phyloP scores from a whole-genome alignment of 225 moss, liverwort and hornwort species.

The Asterella californica region DNA sequence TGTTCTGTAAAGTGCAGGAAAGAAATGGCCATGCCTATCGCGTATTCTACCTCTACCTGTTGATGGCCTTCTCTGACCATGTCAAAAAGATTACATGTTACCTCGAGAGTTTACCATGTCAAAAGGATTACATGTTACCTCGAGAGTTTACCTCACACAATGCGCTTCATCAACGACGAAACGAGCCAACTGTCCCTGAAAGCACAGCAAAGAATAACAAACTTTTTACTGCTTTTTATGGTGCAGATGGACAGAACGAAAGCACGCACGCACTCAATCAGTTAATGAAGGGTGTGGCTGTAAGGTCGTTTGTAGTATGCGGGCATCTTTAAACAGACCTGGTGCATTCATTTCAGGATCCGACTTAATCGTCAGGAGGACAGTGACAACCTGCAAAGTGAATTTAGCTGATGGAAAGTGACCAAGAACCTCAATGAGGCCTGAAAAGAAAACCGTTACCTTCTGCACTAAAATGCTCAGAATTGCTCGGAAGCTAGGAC shows the following conservation, averaged over 20 bases:
- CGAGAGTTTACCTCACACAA: conserved; percentile 52
- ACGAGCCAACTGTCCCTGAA: conserved; percentile 43
- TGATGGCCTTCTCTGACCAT: neutral
- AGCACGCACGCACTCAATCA: neutral
- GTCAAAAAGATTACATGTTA: neutral
- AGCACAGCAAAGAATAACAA: neutral
- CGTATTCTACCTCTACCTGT: too few species aligned
- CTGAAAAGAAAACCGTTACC: conserved; percentile 6
- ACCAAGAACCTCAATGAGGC: neutral
- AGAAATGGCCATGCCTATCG: neutral
- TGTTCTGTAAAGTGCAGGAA: too few species aligned
- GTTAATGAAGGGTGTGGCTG: too few species aligned
- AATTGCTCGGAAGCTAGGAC: conserved; percentile 32
- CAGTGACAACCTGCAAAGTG: neutral
- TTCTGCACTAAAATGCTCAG: conserved; percentile 32
- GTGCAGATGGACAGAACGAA: neutral
- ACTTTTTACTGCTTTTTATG: neutral
- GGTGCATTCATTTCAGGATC: neutral
- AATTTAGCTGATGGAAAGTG: neutral
- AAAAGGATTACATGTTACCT: conserved; percentile 25
- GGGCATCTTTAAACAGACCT: neutral
- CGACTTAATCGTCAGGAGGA: neutral
- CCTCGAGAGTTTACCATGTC: conserved; percentile 35
- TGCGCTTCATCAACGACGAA: conserved; percentile 54
- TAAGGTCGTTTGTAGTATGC: neutral